Conservation (phyloP, 805 yeast genomes). For the Schwanniomyces polymorphus region DNA sequence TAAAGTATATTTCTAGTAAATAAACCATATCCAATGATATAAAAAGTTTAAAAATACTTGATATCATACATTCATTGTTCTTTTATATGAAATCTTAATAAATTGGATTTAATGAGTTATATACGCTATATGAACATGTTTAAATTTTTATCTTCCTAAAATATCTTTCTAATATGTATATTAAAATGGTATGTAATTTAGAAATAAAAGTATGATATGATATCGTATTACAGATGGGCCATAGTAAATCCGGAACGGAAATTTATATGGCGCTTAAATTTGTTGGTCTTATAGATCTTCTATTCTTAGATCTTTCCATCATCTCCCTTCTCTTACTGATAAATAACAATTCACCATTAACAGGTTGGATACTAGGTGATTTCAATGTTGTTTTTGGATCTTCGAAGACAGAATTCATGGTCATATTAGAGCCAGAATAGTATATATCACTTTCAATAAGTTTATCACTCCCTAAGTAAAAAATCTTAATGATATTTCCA, state of each 20-base stretch:
- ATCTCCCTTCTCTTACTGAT: slow-evolving; percentile 49
- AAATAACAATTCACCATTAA: slow-evolving; percentile 48
- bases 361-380: slow-evolving; percentile 7
- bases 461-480: slow-evolving; percentile 76
- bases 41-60: no score
- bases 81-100: no score
- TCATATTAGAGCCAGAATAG: slow-evolving; percentile 38
- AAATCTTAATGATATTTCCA: slow-evolving; percentile 69
- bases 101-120: no score
- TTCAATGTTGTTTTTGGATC: background rate
- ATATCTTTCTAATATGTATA: background rate
- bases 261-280: background rate
- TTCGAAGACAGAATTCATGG: slow-evolving; percentile 21
- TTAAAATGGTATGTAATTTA: background rate
- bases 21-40: no score
- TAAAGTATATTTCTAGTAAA: no score
- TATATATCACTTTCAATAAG: slow-evolving; percentile 60
- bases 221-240: background rate
- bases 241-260: background rate
- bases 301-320: slow-evolving; percentile 7
- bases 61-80: no score
- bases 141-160: no score
- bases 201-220: background rate
- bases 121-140: no score
- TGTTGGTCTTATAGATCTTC: background rate